A percentile compares a stretch with the other conserved stretches of the same genome.
Conservation (phyloP, 305 asterid species). For the Andrographis paniculata region DNA sequence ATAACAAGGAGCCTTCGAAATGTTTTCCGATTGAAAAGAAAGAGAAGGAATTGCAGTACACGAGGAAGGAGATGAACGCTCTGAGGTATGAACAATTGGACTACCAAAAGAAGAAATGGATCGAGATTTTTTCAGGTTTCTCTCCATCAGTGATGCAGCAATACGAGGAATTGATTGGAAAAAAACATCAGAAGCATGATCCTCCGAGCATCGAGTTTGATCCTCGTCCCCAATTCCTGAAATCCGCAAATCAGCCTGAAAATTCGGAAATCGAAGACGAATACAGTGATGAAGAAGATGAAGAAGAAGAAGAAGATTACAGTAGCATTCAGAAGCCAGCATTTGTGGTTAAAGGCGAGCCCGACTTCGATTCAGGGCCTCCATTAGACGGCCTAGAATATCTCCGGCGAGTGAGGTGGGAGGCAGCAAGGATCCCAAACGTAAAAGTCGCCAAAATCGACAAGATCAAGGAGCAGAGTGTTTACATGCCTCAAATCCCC, state of each 20-base stretch:
- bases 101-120: conserved; percentile 66
- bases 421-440: conserved; percentile 65
- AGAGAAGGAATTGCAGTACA: conserved; percentile 32
- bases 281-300: conserved; percentile 39
- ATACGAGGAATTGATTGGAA: conserved; percentile 40
- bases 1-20: conserved; percentile 17
- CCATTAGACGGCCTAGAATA: conserved; percentile 90
- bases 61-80: conserved; percentile 54
- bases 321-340: conserved; percentile 69
- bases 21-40: conserved; percentile 18
- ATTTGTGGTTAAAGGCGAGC: conserved; percentile 68
- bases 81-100: conserved; percentile 51
- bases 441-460: conserved; percentile 59
- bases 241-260: conserved; percentile 27
- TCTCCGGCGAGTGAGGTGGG: conserved; percentile 99
- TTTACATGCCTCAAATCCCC: conserved; percentile 90
- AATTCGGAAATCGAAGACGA: neutral
- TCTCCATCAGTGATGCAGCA: conserved; percentile 33
- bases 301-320: conserved; percentile 76
- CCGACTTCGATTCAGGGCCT: conserved; percentile 92
- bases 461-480: conserved; percentile 54
- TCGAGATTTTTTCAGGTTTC: conserved; percentile 60
- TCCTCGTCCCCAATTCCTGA: conserved; percentile 36
- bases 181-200: conserved; percentile 20
- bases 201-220: conserved; percentile 28